Conservation (phyloP, 2,329 filamentous ascomycete species). For the Cladosporium sp. region DNA sequence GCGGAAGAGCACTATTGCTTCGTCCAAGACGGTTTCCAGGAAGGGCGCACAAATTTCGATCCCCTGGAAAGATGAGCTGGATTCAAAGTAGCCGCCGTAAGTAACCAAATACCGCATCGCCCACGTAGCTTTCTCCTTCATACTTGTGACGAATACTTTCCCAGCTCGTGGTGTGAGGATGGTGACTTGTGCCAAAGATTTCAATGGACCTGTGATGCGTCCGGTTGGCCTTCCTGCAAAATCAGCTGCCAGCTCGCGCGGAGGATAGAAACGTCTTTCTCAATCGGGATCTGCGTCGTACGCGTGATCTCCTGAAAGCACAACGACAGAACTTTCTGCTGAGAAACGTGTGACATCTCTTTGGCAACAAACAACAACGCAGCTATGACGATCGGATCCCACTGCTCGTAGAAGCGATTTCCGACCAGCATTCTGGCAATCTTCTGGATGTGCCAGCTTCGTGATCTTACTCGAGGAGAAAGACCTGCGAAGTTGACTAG, state of each 20-base stretch:
- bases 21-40: slow-evolving; percentile 61
- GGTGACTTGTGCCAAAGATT: too few species aligned
- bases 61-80: neutral
- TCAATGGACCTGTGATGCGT: neutral
- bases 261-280: neutral
- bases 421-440: neutral
- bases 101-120: too few species aligned
- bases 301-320: neutral
- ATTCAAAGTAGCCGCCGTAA: neutral
- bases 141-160: too few species aligned
- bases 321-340: neutral
- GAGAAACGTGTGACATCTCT: neutral
- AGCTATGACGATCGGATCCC: slow-evolving; percentile 1
- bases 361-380: neutral
- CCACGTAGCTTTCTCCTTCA: too few species aligned
- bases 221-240: neutral
- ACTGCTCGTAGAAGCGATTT: neutral
- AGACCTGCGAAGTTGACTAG: neutral
- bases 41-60: slow-evolving; percentile 41
- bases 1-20: slow-evolving; percentile 54
- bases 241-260: neutral
- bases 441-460: slow-evolving; percentile 1
- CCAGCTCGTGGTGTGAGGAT: too few species aligned
- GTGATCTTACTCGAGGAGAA: neutral
- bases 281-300: neutral